phyloP scores from a whole-genome alignment of 306 rosid species.

The Trifolium repens region DNA sequence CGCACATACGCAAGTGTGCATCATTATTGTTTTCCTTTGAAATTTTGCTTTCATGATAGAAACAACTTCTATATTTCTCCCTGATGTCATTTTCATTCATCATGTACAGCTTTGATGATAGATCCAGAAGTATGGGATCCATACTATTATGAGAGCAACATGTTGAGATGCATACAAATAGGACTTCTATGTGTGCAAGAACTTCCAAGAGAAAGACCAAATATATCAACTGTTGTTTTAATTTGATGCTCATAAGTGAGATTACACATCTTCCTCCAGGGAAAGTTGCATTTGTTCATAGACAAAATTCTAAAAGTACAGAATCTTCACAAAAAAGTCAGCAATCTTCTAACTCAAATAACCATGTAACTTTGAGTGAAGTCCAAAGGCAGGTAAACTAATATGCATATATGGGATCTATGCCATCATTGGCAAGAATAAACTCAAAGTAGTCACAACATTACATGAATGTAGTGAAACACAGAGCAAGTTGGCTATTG shows the following conservation, averaged over 20 bases:
- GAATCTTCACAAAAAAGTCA: constrained; percentile 40
- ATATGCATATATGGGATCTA: neutral
- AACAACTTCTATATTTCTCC: too few relatives aligned
- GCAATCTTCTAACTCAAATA: constrained; percentile 39
- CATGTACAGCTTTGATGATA: neutral
- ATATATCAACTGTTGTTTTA: constrained; percentile 44
- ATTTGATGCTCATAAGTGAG: constrained; percentile 50
- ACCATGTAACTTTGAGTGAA: constrained; percentile 46
- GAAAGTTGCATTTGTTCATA: constrained; percentile 46
- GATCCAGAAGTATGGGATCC: constrained; percentile 43
- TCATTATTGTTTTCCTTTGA: too few relatives aligned
- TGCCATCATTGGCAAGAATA: neutral
- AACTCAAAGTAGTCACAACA: too few relatives aligned
- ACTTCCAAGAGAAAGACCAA: constrained; percentile 49
- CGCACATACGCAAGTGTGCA: too few relatives aligned
- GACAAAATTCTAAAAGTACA: constrained; percentile 19
- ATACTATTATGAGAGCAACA: constrained; percentile 28
- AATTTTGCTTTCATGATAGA: too few relatives aligned
- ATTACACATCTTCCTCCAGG: constrained; percentile 47
- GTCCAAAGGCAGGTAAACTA: constrained; percentile 41
- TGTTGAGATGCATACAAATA: constrained; percentile 47
- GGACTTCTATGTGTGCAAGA: constrained; percentile 49
- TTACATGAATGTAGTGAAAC: neutral
- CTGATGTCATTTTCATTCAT: too few relatives aligned
- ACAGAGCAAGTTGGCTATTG: neutral